Evolutionary conservation across 2,329 filamentous ascomycete species (phyloP).

Genomic region (Knufia fluminis): DNA sequence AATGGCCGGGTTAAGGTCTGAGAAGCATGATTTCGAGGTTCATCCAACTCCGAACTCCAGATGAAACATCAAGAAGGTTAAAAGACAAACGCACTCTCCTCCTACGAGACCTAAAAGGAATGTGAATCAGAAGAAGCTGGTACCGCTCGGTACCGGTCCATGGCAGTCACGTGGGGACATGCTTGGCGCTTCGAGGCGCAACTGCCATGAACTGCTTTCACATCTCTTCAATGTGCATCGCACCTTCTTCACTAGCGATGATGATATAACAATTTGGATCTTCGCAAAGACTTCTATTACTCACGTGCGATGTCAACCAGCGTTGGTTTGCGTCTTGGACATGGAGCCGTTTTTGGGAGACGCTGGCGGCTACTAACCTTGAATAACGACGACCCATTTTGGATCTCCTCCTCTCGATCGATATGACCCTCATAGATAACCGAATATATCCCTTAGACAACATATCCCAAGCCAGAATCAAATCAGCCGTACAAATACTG

Average conservation of each 20-base stretch:
- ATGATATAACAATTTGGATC: no score
- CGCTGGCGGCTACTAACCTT: slow-evolving; percentile 13
- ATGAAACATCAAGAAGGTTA: neutral
- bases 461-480: slow-evolving; percentile 49
- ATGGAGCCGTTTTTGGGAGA: slow-evolving; percentile 7
- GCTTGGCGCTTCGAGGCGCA: neutral
- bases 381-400: slow-evolving; percentile 6
- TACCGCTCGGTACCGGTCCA: no score
- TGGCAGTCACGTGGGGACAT: no score
- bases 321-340: neutral
- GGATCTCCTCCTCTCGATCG: neutral
- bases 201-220: no score
- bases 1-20: neutral
- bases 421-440: slow-evolving; percentile 2
- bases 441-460: slow-evolving; percentile 8
- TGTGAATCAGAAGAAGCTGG: no score
- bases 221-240: no score
- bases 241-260: neutral
- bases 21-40: neutral
- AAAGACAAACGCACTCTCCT: no score
- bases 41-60: neutral
- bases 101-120: no score
- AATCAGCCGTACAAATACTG: slow-evolving; percentile 71
- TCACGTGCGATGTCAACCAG: neutral
- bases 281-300: no score